Evolutionary conservation across 305 asterid genomes (phyloP), one percentile per base, ranked within the genome.

Genomic region (Solanum hybrid): DNA sequence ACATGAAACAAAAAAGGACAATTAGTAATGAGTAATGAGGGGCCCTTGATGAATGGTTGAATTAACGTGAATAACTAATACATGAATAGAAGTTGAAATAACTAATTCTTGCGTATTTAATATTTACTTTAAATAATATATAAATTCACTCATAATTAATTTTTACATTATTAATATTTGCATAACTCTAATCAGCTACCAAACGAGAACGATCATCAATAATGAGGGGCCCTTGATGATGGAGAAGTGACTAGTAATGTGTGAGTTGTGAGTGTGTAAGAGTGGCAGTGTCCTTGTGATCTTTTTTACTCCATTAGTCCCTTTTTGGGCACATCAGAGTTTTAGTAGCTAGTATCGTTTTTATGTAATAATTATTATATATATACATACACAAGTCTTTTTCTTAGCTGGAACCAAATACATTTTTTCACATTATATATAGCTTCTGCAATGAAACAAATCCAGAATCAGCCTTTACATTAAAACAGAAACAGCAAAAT

Each of bases 261-360:
- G 75, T 45, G 88, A 83, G 39, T 83, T 83, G 37, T 45, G 61
- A 37, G 86, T 80, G 86, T 36, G 86, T 79, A 79, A 79, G 32
- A 37, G 86, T 80, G 75, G 27, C 29, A 83, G 75, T 83, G 88
- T 45, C 88, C 39, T 83, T 83, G 38, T 83, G 88, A 83, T 83
- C 20, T 29, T 83, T 45, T 29, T 29, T 29, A 45, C 88, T 83
- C 27, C 75, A 45, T 83, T 45, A 83, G 33, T 37, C 33, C 61
- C 65, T n/a, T 80, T 80, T 80, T 80, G 73, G 88, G 29, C 27
- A 9, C 75, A 83, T 83, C 38, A 83, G 38, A 45, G 11, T 83
- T 41, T 83, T 83, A 83, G 27, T 27, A 45, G 75, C 75, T 83
- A 31, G 15, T 83, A 72, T 41, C 72, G 31, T 83, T 83, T 83